These are phyloP conservation scores for Fusarium austroafricanum DNA, from an alignment of 2,329 filamentous ascomycete genomes.

Conservation along the genomic window DNA sequence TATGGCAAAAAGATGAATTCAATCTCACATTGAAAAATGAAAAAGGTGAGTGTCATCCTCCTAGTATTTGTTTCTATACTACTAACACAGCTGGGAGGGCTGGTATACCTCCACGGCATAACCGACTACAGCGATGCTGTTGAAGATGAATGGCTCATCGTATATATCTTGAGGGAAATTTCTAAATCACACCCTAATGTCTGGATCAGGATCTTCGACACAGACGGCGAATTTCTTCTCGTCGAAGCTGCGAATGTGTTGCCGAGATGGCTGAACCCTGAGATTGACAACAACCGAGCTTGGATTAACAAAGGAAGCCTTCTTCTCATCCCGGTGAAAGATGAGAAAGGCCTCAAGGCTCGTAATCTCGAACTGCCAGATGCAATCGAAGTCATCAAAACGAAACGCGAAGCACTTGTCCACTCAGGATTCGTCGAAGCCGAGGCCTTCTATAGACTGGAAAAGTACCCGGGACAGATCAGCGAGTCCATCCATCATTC, in stretches of 20 bases:
- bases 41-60: constrained; percentile 58
- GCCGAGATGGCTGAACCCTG: constrained; percentile 91
- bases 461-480: constrained; percentile 85
- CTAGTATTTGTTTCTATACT: constrained; percentile 10
- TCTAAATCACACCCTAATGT: constrained; percentile 77
- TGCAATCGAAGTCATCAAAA: constrained; percentile 71
- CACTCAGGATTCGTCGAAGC: constrained; percentile 81
- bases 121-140: constrained; percentile 95
- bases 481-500: constrained; percentile 80
- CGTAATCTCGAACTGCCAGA: constrained; percentile 69
- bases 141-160: constrained; percentile 97
- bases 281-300: constrained; percentile 86
- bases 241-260: constrained; percentile 91
- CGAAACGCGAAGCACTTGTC: constrained; percentile 68
- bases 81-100: constrained; percentile 50
- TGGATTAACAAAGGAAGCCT: constrained; percentile 88
- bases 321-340: constrained; percentile 73
- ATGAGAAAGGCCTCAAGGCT: constrained; percentile 47
- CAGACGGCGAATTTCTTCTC: constrained; percentile 94
- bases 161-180: constrained; percentile 86
- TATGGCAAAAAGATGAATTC: constrained; percentile 93
- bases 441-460: constrained; percentile 90
- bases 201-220: constrained; percentile 87
- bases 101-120: constrained; percentile 76
- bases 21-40: constrained; percentile 72